Evolutionary conservation across 2,329 filamentous ascomycete genomes (phyloP).

Genomic region (Alternaria incomplexa): DNA sequence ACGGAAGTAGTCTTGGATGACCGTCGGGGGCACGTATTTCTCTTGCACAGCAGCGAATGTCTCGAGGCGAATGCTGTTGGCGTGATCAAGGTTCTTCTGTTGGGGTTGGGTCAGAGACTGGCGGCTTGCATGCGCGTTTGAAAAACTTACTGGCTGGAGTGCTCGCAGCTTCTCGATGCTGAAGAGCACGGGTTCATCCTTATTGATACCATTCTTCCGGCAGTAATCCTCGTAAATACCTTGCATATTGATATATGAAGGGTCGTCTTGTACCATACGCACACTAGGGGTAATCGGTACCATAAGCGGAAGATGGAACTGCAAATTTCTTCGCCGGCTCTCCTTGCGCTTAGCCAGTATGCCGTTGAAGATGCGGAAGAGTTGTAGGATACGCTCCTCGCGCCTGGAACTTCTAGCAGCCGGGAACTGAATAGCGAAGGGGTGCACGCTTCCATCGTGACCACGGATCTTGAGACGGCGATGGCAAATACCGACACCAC

Average conservation of each 20-base stretch:
- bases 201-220: conserved; percentile 81
- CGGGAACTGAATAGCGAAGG: conserved; percentile 95
- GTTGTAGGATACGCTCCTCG: conserved; percentile 92
- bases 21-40: conserved; percentile 83
- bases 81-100: conserved; percentile 72
- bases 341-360: conserved; percentile 92
- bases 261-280: conserved; percentile 92
- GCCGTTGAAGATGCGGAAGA: conserved; percentile 98
- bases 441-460: conserved; percentile 95
- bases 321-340: conserved; percentile 87
- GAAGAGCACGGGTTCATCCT: conserved; percentile 94
- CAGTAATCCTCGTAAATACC: conserved; percentile 97
- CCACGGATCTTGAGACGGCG: conserved; percentile 93
- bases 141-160: conserved; percentile 53
- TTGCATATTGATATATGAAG: conserved; percentile 92
- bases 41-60: conserved; percentile 95
- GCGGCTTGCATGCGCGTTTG: not conserved
- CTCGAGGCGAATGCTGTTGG: conserved; percentile 77
- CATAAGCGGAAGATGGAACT: conserved; percentile 96
- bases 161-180: conserved; percentile 92
- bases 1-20: conserved; percentile 90
- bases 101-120: conserved; percentile 7
- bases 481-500: conserved; percentile 89
- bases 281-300: conserved; percentile 94
- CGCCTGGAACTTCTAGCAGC: conserved; percentile 89